Base-by-base conservation (phyloP, 2,329 filamentous ascomycete genomes). In the Arachnomyces sp. region DNA sequence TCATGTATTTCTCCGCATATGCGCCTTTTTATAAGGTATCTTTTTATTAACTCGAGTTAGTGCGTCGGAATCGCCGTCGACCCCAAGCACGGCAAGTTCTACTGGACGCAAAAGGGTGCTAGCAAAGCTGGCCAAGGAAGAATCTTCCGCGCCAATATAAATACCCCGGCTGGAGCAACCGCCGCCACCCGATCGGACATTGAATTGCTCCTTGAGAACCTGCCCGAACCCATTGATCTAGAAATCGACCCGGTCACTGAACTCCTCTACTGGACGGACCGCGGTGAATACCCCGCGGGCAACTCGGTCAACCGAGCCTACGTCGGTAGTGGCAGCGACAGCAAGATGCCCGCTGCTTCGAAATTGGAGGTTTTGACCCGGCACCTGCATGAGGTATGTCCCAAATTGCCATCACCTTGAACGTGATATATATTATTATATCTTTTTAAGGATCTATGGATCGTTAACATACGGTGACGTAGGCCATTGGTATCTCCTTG, bases 61-160 rank as follows among this genome's bases (percentile, higher is more conserved):
- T 77, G 73, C 40, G 75, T 80, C 7, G 77, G 77, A 1, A 65
- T 81, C 30, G 55, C 69, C 0, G 61, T 80, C 0, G 66, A 68
- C 3, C 56, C 57, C 0, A 43, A 54, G 0, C 55, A 57, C 1
- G 64, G 66, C 11, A 65, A 68, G 31, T 61, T 80, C 34, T 80
- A 73, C 62, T 81, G 77, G 77, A 75, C 72, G 0, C 76, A 80
- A 38, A 80, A 80, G 49, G 77, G 77, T 0, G 57, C 63, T 0
- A 65, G 68, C 3, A 80, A 79, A 52, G 66, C 62, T 0, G 58
- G 55, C 1, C 52, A 65, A 31, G 77, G 77, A 0, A 63, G 69
- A 3, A 77, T 81, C 32, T 74, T 75, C 51, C 57, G 63, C 3
- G 74, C 76, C 0, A 52, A 57, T 12, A 57, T 77, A 0, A 51